Evolutionary conservation across 2,329 filamentous ascomycete species (phyloP), one percentile per base, ranked within the genome.

Genomic region (Fusarium xyrophilum): DNA sequence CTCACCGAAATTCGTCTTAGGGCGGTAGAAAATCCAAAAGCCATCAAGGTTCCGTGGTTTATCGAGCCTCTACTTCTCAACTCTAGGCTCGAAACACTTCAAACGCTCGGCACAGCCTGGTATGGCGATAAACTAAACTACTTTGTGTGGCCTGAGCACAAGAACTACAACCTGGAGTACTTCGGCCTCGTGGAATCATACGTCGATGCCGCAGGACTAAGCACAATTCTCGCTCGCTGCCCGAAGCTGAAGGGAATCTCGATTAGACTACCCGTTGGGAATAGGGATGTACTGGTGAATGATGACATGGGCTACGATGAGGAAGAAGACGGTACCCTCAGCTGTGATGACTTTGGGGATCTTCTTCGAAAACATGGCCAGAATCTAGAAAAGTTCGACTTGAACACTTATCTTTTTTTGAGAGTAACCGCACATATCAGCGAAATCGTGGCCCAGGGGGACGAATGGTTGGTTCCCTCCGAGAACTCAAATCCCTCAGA

Each of bases 1-100:
- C 52, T 68, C 10, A 43, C 21, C 39, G 54, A 68, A 3, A 33
- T 70, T 4, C 51, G 52, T 1, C 11, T 70, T 7, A 60, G 19
- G 2, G 50, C 11, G 0, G 21, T 23, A 1, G 12, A 25, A 2
- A 0, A 1, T 4, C 3, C 2, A 19, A 10, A 0, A 5, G 1
- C 2, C 17, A 7, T 38, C 27, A 5, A n/a, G 3, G 1, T 1
- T 28, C 11, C 28, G 12, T 28, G 3, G 10, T 12, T 11, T 6
- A 44, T 60, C 3, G 56, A 61, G 1, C 38, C 56, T 14, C 28
- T 61, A 0, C 32, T 61, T 19, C 38, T 61, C 8, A 40, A 60
- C 2, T n/a, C 38, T n/a, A 53, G 4, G 5, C 27, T 61, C 5
- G 53, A 61, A 14, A 53, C 0, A n/a, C 32, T 60, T 1, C 23